Evolutionary conservation across 1,284 basidiomycete species (phyloP).

Genomic region (Trametes pubescens): DNA sequence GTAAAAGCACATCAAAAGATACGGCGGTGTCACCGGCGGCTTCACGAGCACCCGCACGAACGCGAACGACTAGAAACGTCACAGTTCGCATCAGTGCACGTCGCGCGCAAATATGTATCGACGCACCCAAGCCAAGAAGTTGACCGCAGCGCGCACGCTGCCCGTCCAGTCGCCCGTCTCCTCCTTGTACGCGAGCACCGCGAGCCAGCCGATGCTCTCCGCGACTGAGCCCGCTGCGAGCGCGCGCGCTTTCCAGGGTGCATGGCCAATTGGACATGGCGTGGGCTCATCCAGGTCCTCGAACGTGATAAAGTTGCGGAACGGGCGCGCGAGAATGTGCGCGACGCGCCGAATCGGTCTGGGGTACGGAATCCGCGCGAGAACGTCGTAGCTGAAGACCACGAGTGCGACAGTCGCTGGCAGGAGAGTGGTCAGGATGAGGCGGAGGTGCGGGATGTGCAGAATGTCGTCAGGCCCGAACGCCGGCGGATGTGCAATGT

Average conservation of each 20-base stretch:
- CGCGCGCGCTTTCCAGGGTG: slow-evolving; percentile 44
- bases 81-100: slow-evolving; percentile 1
- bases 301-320: slow-evolving; percentile 59
- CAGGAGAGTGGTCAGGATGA: slow-evolving; percentile 41
- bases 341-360: slow-evolving; percentile 41
- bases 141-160: slow-evolving; percentile 29
- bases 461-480: slow-evolving; percentile 14
- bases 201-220: slow-evolving; percentile 44
- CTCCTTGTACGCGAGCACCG: slow-evolving; percentile 47
- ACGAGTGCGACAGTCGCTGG: slow-evolving; percentile 47
- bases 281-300: slow-evolving; percentile 57
- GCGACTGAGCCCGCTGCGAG: slow-evolving; percentile 49
- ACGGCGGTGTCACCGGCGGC: slow-evolving; percentile 60
- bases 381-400: slow-evolving; percentile 43
- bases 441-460: slow-evolving; percentile 25
- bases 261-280: slow-evolving; percentile 38
- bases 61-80: slow-evolving; percentile 50
- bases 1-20: slow-evolving; percentile 57
- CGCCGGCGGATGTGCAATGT: neutral
- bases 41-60: slow-evolving; percentile 48
- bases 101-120: neutral
- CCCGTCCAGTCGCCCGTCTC: slow-evolving; percentile 35
- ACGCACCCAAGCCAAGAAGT: slow-evolving; percentile 42
- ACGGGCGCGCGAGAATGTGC: slow-evolving; percentile 50
- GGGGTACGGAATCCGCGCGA: slow-evolving; percentile 40